Evolutionary conservation across 306 rosid species (phyloP).

Genomic region (Carpinus viminea): DNA sequence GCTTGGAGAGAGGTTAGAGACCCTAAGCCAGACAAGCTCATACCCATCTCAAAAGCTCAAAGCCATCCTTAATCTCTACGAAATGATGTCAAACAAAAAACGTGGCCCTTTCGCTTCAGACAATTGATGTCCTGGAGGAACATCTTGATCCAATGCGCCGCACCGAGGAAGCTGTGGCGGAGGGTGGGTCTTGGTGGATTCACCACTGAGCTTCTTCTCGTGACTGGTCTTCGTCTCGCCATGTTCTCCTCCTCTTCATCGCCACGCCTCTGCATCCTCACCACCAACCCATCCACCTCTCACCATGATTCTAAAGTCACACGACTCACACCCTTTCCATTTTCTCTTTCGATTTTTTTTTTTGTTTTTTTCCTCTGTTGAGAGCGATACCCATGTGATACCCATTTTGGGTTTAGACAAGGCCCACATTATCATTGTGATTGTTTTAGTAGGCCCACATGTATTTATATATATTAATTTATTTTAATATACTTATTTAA

Average conservation of each 20-base stretch:
- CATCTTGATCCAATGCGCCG: conserved; percentile 64
- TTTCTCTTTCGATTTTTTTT: not conserved
- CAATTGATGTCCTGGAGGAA: too few species aligned
- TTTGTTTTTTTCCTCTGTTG: not conserved
- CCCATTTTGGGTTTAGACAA: conserved; percentile 11
- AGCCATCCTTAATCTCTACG: too few species aligned
- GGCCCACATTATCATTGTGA: not conserved
- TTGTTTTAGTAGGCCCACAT: too few species aligned
- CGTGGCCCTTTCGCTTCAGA: too few species aligned
- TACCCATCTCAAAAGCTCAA: too few species aligned
- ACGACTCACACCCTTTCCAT: conserved; percentile 13
- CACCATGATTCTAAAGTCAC: conserved; percentile 73
- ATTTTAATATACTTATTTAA: too few species aligned
- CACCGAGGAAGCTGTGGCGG: conserved; percentile 86
- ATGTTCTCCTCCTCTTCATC: conserved; percentile 79
- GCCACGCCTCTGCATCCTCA: conserved; percentile 76
- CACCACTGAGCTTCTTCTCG: conserved; percentile 79
- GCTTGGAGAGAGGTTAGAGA: too few species aligned
- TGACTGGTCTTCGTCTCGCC: conserved; percentile 97
- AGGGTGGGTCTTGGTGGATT: conserved; percentile 53
- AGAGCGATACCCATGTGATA: not conserved
- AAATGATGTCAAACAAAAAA: too few species aligned
- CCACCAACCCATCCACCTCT: conserved; percentile 64
- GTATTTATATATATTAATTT: too few species aligned
- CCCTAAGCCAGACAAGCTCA: too few species aligned